Evolutionary conservation across 352 stramenopile genomes (phyloP).

Genomic region (Phytopythium aichiense): DNA sequence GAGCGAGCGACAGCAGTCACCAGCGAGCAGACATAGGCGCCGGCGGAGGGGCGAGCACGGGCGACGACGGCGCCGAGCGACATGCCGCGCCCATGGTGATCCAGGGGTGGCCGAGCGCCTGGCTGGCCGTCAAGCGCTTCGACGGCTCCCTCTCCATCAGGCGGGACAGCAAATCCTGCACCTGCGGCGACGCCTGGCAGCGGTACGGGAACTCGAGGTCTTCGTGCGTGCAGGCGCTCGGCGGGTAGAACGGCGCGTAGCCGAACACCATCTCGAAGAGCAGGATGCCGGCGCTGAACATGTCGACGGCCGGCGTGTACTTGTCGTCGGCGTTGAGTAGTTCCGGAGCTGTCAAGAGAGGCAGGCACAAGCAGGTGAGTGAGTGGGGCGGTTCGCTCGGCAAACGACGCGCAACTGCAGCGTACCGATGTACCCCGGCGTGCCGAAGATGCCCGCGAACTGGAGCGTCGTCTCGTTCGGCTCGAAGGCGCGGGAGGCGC

Average conservation of each 20-base stretch:
- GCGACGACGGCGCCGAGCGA: constrained; percentile 36
- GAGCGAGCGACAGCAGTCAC: constrained; percentile 4
- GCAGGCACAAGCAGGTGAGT: constrained; percentile 3
- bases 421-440: constrained; percentile 60
- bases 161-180: constrained; percentile 62
- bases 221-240: constrained; percentile 56
- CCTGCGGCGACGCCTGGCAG: constrained; percentile 27
- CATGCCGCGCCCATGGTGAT: constrained; percentile 36
- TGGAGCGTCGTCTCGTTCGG: constrained; percentile 38
- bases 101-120: constrained; percentile 85
- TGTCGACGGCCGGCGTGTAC: constrained; percentile 64
- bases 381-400: background rate
- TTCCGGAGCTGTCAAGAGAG: constrained; percentile 27
- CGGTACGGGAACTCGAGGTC: constrained; percentile 51
- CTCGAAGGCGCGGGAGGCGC: constrained; percentile 69
- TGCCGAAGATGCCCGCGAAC: constrained; percentile 69
- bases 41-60: constrained; percentile 9
- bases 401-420: background rate
- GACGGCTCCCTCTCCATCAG: constrained; percentile 73
- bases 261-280: constrained; percentile 79
- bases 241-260: constrained; percentile 69
- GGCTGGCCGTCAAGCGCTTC: constrained; percentile 66
- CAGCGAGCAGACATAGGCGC: constrained; percentile 12
- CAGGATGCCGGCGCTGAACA: constrained; percentile 68
- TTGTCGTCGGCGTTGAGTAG: constrained; percentile 42